A percentile compares a stretch with the other conserved stretches of the same genome.
phyloP scores from a whole-genome alignment of 192 early-diverging fungal genomes.

The Entophlyctis helioformis region DNA sequence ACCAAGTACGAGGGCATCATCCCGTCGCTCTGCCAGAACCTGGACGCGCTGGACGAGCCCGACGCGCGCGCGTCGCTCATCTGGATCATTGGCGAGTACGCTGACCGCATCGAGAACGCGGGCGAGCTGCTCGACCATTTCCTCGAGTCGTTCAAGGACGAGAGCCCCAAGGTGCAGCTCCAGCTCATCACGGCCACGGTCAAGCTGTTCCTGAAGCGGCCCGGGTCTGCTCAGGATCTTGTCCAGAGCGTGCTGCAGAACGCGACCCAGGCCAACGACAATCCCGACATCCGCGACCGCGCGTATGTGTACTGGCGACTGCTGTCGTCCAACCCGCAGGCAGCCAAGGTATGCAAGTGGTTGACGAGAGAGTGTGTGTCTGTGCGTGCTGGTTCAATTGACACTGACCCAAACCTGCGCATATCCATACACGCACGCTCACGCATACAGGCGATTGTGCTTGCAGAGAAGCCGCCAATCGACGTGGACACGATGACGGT shows the following conservation, averaged over 20 bases:
- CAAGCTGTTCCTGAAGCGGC: slow-evolving; percentile 90
- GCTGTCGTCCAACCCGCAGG: slow-evolving; percentile 83
- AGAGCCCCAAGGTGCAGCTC: slow-evolving; percentile 79
- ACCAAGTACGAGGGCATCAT: slow-evolving; percentile 74
- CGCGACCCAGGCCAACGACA: slow-evolving; percentile 80
- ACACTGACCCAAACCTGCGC: too few relatives aligned
- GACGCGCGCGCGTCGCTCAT: slow-evolving; percentile 83
- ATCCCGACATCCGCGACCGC: slow-evolving; percentile 91
- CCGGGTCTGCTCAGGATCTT: slow-evolving; percentile 68
- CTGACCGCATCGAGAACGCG: slow-evolving; percentile 77
- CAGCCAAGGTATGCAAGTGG: slow-evolving; percentile 63
- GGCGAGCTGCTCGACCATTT: slow-evolving; percentile 62
- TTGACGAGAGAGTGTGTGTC: too few relatives aligned
- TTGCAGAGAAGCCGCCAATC: slow-evolving; percentile 83
- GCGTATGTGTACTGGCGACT: slow-evolving; percentile 98
- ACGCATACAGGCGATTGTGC: slow-evolving; percentile 61
- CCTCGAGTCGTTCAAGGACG: slow-evolving; percentile 80
- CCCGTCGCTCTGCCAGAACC: slow-evolving; percentile 75
- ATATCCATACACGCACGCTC: too few relatives aligned
- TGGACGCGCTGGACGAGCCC: slow-evolving; percentile 81
- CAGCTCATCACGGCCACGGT: slow-evolving; percentile 82
- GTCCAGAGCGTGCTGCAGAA: slow-evolving; percentile 80
- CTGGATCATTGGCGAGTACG: slow-evolving; percentile 97
- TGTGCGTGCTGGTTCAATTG: too few relatives aligned
- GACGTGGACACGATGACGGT: slow-evolving; percentile 54